Conservation (phyloP, 495 filamentous ascomycete species). For the Parachaetomium inaequale region DNA sequence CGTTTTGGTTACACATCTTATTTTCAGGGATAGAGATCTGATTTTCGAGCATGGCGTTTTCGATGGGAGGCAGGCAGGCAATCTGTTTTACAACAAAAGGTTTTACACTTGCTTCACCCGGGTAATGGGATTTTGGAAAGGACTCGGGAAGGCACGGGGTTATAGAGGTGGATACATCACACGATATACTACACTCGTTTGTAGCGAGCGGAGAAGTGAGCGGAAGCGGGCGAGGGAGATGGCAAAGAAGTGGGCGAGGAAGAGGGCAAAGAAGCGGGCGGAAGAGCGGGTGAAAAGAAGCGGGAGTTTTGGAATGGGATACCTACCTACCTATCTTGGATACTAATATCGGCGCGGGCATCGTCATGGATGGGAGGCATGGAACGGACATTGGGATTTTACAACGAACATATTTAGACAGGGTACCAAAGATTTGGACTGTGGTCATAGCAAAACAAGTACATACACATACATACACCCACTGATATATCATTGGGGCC, state of each 20-base stretch:
- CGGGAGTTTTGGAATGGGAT: neutral
- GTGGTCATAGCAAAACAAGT: no score
- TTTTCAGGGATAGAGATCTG: constrained; percentile 5
- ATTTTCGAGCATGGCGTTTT: constrained; percentile 9
- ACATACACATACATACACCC: no score
- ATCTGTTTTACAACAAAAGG: neutral
- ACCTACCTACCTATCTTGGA: no score
- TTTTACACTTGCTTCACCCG: neutral
- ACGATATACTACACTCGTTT: no score
- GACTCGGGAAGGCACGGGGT: neutral
- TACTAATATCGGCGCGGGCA: neutral
- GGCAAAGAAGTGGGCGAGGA: no score
- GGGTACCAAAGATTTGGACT: neutral
- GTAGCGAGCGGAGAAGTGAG: no score
- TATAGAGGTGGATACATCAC: neutral
- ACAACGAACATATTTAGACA: neutral
- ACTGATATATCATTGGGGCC: no score
- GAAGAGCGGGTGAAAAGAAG: no score
- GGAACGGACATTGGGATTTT: neutral
- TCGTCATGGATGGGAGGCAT: no score
- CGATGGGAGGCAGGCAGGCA: neutral
- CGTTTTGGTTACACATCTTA: no score
- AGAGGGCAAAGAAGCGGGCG: no score
- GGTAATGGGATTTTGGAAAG: neutral
- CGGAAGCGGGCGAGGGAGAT: no score